Base-by-base conservation (phyloP, 441 rosid species). In the Mallotus japonicus region DNA sequence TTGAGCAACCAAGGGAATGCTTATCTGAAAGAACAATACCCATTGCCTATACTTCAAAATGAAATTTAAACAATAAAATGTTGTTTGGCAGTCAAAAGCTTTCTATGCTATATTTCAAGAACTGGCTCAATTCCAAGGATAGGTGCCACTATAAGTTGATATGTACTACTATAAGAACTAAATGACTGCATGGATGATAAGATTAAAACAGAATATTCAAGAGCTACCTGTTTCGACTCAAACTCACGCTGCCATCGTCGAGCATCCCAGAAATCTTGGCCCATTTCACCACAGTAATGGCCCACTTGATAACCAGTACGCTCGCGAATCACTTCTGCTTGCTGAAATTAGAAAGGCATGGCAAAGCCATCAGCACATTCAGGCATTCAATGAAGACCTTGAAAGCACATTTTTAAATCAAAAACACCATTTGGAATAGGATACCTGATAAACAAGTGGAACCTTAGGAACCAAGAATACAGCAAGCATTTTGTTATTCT, bases 261-360 rank as follows among this genome's bases (percentile, higher is more conserved):
- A 68, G 93, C 77, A 86, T 96, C 99, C 98, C 99, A 96, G 72
- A 93, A 96, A 75, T 96, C 98, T 82, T 93, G 99, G 54, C 98
- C 99, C 98, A 96, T 96, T 80, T 96, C 98, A 76, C 99, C 99
- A 80, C 99, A 96, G 77, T 90, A 96, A 73, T 89, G 94, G 12
- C 99, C 99, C 20, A 96, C 98, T 83, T 86, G 86, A 67, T 68
- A 88, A 80, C 86, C 78, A 60, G 98, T 93, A 62, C 85, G 85
- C 53, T 92, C 96, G 0, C 93, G 95, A 37, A 96, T 92, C 73
- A 96, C 99, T 82, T 92, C 99, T 17, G 98, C 97, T 96, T 96
- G 99, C 99, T 93, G 89, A 71, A 81, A 79, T 76, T 71, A 58
- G 73, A 71, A 63, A 73, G 75, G 53, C 42, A 79, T 19, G 63